Evolutionary conservation across 2,329 filamentous ascomycete genomes (phyloP), one percentile per base, ranked within the genome.

Genomic region (Alternaria alternata): DNA sequence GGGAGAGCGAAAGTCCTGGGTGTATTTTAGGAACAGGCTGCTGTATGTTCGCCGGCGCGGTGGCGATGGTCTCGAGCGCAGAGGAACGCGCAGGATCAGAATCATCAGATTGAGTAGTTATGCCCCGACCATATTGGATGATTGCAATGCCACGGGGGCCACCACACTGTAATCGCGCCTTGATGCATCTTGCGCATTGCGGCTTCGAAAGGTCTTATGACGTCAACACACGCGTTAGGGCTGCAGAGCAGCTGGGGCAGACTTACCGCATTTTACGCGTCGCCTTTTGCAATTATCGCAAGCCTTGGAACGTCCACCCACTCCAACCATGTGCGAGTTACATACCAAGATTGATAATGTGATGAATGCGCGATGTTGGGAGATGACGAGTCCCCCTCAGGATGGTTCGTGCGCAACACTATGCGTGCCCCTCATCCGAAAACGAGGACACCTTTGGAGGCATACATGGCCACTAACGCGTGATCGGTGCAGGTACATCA

Each of bases 251-350:
- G 12, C 18, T 20, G 26, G 44, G 44, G 26, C 44, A 47, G 18
- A 47, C 44, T 11, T 47, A 47, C 44, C 44, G 28, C 44, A 47
- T 32, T 47, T 47, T 8, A 47, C 16, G n/a, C 44, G 44, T 8
- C 44, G 44, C 28, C 11, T 47, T 47, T 47, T 47, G 44, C 44
- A 47, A 11, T 47, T 32, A 8, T 47, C 44, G 44, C 44, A 47
- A 26, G 44, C 44, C 18, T 20, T 47, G 26, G 44, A 47, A 12
- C 44, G 44, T 3, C 44, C 44, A n/a, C 44, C 44, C 7, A 47
- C 44, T 22, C 44, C 44, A 18, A 47, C 44, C 44, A 47, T 47
- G 44, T 47, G 44, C 7, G 22, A 47, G 28, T 30, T 47, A 14
- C 44, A 47, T 47, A 7, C 26, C 12, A 47, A 22, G 28, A 32